Evolutionary conservation across 129 eudicot genomes (phyloP), one percentile per base, ranked within the genome.

Genomic region (Sambucus nigra): DNA sequence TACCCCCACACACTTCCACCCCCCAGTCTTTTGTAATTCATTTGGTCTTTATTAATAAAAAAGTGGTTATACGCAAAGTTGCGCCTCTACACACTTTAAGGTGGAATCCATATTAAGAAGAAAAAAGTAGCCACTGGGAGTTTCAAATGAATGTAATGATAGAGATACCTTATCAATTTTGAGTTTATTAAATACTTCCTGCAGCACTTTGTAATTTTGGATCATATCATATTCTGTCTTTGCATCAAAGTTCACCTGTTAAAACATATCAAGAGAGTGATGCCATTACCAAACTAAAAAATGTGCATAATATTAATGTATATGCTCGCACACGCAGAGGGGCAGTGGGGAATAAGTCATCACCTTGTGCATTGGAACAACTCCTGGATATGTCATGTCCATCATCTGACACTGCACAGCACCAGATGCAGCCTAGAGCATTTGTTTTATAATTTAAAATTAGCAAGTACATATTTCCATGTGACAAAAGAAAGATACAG

Each of bases 391-490:
- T 25, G 87, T 75, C 86, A 78, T 77, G 55, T 91, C 94, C 84
- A 91, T 76, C 87, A 91, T 70, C 73, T 91, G 99, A 55, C 99
- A 91, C 62, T 91, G 99, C 47, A 86, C 95, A 25, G 99, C 99
- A 63, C 99, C 99, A 11, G 95, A 79, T 51, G 95, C 94, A 72
- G 91, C 99, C 99, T 91, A 52, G n/a, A 47, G 28, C 42, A 21
- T 46, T 32, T 16, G 53, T 23, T 38, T 51, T 27, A 29, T 39
- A 44, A 25, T 8, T 27, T 50, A n/a, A 42, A 24, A 25, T 1
- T n/a, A 57, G 3, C 25, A 23, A 57, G 25, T 24, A 4, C 15
- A 57, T 18, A 35, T 56, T 56, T 25, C 23, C 8, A 31, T 31
- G 40, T 14, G 18, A 28, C 1, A 4, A 27, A 13, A 11, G 1